phyloP scores from a whole-genome alignment of 1,284 basidiomycete species.

The Pisolithus thermaeus region DNA sequence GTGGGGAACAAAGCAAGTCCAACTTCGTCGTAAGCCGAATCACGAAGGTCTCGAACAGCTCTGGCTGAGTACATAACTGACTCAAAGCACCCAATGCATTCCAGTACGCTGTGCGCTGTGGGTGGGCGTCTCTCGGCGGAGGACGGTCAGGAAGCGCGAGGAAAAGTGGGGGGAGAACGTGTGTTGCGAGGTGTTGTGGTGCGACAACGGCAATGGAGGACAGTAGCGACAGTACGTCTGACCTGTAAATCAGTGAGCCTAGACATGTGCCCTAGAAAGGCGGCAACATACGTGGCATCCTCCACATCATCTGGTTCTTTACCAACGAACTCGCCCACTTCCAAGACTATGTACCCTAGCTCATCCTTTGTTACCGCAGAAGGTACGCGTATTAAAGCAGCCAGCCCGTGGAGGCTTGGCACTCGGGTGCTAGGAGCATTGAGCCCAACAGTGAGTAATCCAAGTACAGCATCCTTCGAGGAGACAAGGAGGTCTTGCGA shows the following conservation, averaged over 20 bases:
- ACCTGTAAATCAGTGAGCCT: slow-evolving; percentile 37
- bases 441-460: slow-evolving; percentile 58
- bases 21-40: slow-evolving; percentile 78
- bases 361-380: slow-evolving; percentile 68
- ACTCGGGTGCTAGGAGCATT: slow-evolving; percentile 48
- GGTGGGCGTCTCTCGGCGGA: slow-evolving; percentile 50
- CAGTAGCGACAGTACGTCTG: slow-evolving; percentile 64
- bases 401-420: slow-evolving; percentile 59
- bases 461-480: slow-evolving; percentile 74
- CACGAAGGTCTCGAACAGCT: slow-evolving; percentile 82
- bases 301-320: slow-evolving; percentile 51
- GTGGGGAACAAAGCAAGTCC: slow-evolving; percentile 58
- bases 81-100: slow-evolving; percentile 68
- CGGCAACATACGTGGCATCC: slow-evolving; percentile 44
- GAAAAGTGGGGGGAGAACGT: slow-evolving; percentile 80
- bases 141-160: slow-evolving; percentile 63
- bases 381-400: slow-evolving; percentile 58
- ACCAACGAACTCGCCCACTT: slow-evolving; percentile 66
- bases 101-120: slow-evolving; percentile 60
- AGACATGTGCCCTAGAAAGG: background rate
- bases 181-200: slow-evolving; percentile 66
- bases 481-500: slow-evolving; percentile 44
- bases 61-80: slow-evolving; percentile 68
- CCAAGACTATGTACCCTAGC: slow-evolving; percentile 73
- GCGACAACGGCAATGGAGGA: slow-evolving; percentile 58